Conservation (phyloP, 805 yeast genomes). For the Wickerhamiella bombiphila region DNA sequence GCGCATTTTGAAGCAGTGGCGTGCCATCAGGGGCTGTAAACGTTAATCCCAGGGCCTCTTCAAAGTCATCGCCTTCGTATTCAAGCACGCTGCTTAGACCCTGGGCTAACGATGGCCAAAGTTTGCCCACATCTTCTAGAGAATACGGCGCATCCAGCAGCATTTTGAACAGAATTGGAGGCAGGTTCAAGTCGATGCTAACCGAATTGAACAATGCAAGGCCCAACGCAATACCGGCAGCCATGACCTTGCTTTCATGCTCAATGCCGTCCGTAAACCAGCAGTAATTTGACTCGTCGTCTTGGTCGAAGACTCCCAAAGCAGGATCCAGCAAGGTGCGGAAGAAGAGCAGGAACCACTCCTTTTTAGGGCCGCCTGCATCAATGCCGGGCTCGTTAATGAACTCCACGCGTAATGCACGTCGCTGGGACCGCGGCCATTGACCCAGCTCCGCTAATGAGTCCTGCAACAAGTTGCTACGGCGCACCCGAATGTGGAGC, state of each 20-base stretch:
- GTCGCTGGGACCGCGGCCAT: conserved; percentile 33
- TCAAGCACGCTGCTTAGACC: conserved; percentile 36
- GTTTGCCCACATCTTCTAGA: conserved; percentile 48
- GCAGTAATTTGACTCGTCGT: conserved; percentile 51
- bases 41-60: conserved; percentile 35
- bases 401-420: conserved; percentile 65
- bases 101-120: conserved; percentile 53
- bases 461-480: conserved; percentile 56
- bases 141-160: conserved; percentile 40
- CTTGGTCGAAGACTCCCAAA: conserved; percentile 50
- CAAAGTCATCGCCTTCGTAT: conserved; percentile 31
- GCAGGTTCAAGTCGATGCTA: conserved; percentile 66
- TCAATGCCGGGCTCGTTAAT: conserved; percentile 85
- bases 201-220: conserved; percentile 84
- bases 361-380: conserved; percentile 88
- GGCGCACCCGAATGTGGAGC: conserved; percentile 43
- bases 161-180: conserved; percentile 62
- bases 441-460: conserved; percentile 45
- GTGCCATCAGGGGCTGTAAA: conserved; percentile 52
- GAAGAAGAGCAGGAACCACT: conserved; percentile 75
- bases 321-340: conserved; percentile 54
- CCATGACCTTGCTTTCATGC: conserved; percentile 32
- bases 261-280: conserved; percentile 45
- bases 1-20: conserved; percentile 31
- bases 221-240: conserved; percentile 78